A percentile compares a stretch with the other conserved stretches of the same genome.
Conservation (phyloP, 1,284 basidiomycete species). For the Anthracocystis setariae region DNA sequence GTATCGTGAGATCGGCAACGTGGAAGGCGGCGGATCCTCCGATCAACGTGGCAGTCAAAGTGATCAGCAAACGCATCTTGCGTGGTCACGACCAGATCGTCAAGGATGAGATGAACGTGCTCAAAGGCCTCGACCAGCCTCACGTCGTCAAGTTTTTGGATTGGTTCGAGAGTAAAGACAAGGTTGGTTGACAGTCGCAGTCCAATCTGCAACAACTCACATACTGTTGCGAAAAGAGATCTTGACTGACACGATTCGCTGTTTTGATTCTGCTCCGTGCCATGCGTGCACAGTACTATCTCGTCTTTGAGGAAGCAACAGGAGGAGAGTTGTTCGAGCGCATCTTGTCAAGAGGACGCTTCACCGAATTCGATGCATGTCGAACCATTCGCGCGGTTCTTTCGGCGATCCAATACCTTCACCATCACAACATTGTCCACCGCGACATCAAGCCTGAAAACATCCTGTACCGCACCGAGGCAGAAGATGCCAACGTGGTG, state of each 20-base stretch:
- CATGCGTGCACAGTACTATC: conserved; percentile 64
- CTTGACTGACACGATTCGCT: no score
- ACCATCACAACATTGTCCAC: conserved; percentile 65
- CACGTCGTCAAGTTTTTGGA: conserved; percentile 72
- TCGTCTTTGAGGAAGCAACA: conserved; percentile 68
- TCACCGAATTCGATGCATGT: conserved; percentile 67
- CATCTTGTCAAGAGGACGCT: conserved; percentile 62
- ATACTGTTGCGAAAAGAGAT: no score
- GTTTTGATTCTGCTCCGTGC: not conserved
- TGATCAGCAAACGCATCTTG: conserved; percentile 64
- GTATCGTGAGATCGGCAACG: conserved; percentile 57
- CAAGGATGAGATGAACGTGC: conserved; percentile 65
- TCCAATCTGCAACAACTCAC: not conserved
- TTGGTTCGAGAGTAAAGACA: conserved; percentile 66
- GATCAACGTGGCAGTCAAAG: conserved; percentile 64
- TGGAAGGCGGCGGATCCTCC: conserved; percentile 59
- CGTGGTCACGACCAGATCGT: conserved; percentile 64
- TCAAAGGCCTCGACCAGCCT: conserved; percentile 64
- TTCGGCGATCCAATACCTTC: conserved; percentile 64
- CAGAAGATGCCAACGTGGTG: conserved; percentile 71
- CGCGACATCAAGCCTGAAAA: conserved; percentile 77
- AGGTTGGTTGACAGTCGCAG: no score
- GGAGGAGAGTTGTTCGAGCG: conserved; percentile 69
- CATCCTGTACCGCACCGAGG: conserved; percentile 83
- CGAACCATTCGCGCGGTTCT: conserved; percentile 60